Percentiles rank a stretch among this genome's conserved stretches.
Conservation (phyloP, 2,329 filamentous ascomycete species). For the Apiospora arundinis region DNA sequence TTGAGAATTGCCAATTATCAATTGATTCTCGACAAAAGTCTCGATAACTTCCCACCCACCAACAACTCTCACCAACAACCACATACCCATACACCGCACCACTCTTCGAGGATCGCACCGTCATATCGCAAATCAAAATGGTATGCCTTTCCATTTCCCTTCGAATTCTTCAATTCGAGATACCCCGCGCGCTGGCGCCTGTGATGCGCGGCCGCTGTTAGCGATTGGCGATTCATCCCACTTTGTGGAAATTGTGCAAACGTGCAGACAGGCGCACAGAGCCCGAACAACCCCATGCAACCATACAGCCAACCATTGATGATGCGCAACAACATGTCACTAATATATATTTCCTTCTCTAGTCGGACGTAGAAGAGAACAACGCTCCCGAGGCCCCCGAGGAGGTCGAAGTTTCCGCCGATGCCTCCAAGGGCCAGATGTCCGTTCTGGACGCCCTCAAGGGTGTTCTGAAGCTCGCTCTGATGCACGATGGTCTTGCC, state of each 20-base stretch:
- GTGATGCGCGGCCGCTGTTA: background rate
- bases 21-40: slow-evolving; percentile 27
- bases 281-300: background rate
- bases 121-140: slow-evolving; percentile 62
- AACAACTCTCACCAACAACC: slow-evolving; percentile 32
- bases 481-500: slow-evolving; percentile 99
- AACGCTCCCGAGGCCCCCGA: slow-evolving; percentile 80
- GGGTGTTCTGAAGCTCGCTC: slow-evolving; percentile 96
- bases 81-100: slow-evolving; percentile 31
- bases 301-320: background rate
- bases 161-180: slow-evolving; percentile 13
- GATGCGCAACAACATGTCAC: background rate
- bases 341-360: slow-evolving; percentile 27
- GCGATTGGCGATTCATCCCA: slow-evolving; percentile 7
- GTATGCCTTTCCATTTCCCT: slow-evolving; percentile 50
- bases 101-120: slow-evolving; percentile 74
- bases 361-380: slow-evolving; percentile 99
- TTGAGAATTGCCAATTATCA: slow-evolving; percentile 31
- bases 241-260: slow-evolving; percentile 10
- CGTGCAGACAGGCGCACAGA: slow-evolving; percentile 1
- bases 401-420: slow-evolving; percentile 96
- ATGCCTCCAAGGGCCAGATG: slow-evolving; percentile 92
- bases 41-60: slow-evolving; percentile 32
- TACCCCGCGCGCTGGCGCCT: background rate
- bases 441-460: slow-evolving; percentile 98